These are phyloP conservation scores for Zymoseptoria pseudotritici DNA, from an alignment of 2,329 filamentous ascomycete genomes.

Conservation along the genomic window DNA sequence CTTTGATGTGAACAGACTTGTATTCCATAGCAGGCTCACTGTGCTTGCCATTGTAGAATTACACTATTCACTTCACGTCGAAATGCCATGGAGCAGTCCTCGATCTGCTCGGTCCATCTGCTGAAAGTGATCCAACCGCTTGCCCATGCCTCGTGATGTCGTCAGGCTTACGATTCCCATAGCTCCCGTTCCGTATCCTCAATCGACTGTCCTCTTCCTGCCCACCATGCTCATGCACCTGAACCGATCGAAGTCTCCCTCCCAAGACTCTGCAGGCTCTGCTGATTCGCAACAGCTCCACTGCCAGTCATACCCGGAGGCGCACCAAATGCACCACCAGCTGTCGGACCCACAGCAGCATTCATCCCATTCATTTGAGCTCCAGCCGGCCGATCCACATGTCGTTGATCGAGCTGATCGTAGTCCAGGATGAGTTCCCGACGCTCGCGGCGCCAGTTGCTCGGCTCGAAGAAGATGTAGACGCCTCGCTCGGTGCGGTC, in stretches of 20 bases:
- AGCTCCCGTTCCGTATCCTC: not conserved
- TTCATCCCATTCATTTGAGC: not conserved
- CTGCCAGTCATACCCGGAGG: not conserved
- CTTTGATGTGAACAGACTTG: not conserved
- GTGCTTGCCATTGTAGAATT: not conserved
- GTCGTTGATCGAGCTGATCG: constrained; percentile 42
- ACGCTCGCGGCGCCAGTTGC: constrained; percentile 46
- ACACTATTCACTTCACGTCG: not conserved
- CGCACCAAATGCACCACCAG: not conserved
- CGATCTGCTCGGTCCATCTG: not conserved
- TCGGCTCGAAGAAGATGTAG: constrained; percentile 50
- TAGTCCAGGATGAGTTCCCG: constrained; percentile 48
- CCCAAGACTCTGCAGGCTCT: not conserved
- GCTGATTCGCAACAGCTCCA: not conserved
- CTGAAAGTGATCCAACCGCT: not conserved
- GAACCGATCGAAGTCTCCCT: not conserved
- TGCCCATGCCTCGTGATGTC: not conserved
- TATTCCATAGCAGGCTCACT: not conserved
- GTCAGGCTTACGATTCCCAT: not conserved
- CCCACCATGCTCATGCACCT: not conserved
- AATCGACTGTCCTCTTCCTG: not conserved
- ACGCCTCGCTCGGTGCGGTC: constrained; percentile 44
- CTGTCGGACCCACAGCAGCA: not conserved
- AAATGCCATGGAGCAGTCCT: not conserved
- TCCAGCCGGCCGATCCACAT: constrained; percentile 13